A percentile compares a stretch with the other conserved stretches of the same genome.
Evolutionary conservation across 1,284 basidiomycete genomes (phyloP).

Genomic region (Singerocomus inundabilis): DNA sequence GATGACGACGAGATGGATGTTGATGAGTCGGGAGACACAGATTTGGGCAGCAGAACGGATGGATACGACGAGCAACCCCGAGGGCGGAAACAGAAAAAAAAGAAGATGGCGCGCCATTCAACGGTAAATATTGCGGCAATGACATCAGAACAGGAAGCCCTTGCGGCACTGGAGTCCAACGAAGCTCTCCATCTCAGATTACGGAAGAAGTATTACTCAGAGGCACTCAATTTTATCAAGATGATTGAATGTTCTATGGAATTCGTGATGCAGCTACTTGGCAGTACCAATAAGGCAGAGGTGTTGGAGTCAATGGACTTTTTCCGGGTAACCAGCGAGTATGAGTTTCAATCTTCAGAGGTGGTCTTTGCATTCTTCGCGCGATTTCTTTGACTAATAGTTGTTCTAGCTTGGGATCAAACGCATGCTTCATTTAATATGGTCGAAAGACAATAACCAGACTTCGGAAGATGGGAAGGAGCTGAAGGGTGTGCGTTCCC

Average conservation of each 20-base stretch:
- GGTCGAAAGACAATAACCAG: constrained; percentile 91
- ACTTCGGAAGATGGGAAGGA: constrained; percentile 86
- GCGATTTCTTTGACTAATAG: neutral
- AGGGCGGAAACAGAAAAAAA: constrained; percentile 39
- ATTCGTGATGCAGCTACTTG: constrained; percentile 75
- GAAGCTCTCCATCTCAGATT: constrained; percentile 74
- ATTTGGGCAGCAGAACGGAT: constrained; percentile 36
- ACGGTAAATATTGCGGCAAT: constrained; percentile 65
- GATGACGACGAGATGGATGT: constrained; percentile 55
- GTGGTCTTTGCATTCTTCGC: constrained; percentile 38
- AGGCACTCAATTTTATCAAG: constrained; percentile 85
- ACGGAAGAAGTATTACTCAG: constrained; percentile 84
- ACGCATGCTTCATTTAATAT: constrained; percentile 97
- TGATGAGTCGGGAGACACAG: constrained; percentile 42
- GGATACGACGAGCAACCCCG: constrained; percentile 34
- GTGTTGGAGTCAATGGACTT: constrained; percentile 96
- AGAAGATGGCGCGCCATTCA: constrained; percentile 64
- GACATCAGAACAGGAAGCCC: constrained; percentile 63
- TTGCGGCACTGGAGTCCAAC: constrained; percentile 63
- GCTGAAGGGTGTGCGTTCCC: constrained; percentile 84
- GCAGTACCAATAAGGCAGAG: constrained; percentile 90
- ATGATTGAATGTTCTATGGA: constrained; percentile 80
- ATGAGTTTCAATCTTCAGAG: constrained; percentile 77
- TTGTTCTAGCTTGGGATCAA: constrained; percentile 73
- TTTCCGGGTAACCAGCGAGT: constrained; percentile 84